phyloP scores from a whole-genome alignment of 352 stramenopile genomes.

The Phytophthora palmivora region DNA sequence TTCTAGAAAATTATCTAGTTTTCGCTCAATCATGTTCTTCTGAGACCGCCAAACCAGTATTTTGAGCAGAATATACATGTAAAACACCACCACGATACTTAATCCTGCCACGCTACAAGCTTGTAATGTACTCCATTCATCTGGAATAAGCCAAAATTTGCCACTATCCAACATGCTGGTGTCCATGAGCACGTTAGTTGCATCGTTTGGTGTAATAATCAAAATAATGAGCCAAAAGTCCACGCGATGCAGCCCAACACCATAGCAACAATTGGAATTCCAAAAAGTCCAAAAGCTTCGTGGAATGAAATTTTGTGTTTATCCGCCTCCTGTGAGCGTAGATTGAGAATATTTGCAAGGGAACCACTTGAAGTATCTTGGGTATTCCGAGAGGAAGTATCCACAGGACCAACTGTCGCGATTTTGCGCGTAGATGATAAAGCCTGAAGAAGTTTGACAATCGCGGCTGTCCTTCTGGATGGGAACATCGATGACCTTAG shows the following conservation, averaged over 20 bases:
- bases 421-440: no score
- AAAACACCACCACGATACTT: constrained; percentile 11
- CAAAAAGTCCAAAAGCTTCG: constrained; percentile 16
- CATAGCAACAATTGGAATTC: constrained; percentile 11
- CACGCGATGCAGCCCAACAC: constrained; percentile 20
- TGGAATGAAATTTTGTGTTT: constrained; percentile 8
- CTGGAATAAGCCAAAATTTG: constrained; percentile 37
- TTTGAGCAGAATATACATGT: constrained; percentile 22
- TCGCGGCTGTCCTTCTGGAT: no score
- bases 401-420: no score
- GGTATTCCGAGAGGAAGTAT: no score
- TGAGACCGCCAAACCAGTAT: constrained; percentile 24
- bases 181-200: constrained; percentile 40
- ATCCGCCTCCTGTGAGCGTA: no score
- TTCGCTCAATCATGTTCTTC: constrained; percentile 12
- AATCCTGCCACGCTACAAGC: constrained; percentile 15
- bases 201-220: constrained; percentile 30
- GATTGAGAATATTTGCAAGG: no score
- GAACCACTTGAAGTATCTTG: no score
- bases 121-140: constrained; percentile 21
- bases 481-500: no score
- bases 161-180: constrained; percentile 30
- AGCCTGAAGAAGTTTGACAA: no score
- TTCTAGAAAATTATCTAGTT: neutral
- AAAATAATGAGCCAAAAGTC: constrained; percentile 38